Conservation (phyloP, 2,329 filamentous ascomycete species). For the Fusarium verticillioides region DNA sequence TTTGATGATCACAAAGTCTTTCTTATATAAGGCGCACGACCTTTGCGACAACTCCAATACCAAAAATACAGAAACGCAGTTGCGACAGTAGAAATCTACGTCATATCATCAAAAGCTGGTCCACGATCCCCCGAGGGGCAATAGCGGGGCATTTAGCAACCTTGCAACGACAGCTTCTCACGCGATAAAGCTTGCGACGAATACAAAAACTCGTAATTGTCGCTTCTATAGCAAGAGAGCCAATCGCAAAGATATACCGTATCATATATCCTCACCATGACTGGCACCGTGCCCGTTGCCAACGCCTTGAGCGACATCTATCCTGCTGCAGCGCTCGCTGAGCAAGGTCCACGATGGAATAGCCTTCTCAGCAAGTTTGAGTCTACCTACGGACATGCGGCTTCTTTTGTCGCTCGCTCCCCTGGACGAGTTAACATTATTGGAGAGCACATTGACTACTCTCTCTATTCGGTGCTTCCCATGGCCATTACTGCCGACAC, state of each 20-base stretch:
- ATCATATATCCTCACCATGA: constrained; percentile 52
- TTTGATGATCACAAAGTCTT: background rate
- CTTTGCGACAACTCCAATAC: background rate
- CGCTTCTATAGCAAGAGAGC: background rate
- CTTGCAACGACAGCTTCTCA: constrained; percentile 38
- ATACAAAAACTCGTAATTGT: constrained; percentile 8
- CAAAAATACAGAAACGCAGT: background rate
- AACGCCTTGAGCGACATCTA: constrained; percentile 85
- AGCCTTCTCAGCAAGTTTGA: constrained; percentile 77
- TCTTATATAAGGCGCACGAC: background rate
- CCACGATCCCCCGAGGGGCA: constrained; percentile 34
- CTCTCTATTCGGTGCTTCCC: constrained; percentile 92
- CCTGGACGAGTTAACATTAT: constrained; percentile 98
- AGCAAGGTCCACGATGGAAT: constrained; percentile 81
- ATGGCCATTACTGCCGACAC: constrained; percentile 96
- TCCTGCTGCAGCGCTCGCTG: constrained; percentile 73
- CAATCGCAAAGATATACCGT: background rate
- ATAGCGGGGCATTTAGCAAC: constrained; percentile 40
- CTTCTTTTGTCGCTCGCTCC: constrained; percentile 87
- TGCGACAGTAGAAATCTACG: constrained; percentile 9
- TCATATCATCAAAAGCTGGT: constrained; percentile 26
- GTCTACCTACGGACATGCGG: constrained; percentile 72
- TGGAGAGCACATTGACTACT: constrained; percentile 99
- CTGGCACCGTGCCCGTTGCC: constrained; percentile 76
- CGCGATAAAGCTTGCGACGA: constrained; percentile 29